phyloP scores from a whole-genome alignment of 768 basidiomycete species.

The Xerocomellus amylosporus region DNA sequence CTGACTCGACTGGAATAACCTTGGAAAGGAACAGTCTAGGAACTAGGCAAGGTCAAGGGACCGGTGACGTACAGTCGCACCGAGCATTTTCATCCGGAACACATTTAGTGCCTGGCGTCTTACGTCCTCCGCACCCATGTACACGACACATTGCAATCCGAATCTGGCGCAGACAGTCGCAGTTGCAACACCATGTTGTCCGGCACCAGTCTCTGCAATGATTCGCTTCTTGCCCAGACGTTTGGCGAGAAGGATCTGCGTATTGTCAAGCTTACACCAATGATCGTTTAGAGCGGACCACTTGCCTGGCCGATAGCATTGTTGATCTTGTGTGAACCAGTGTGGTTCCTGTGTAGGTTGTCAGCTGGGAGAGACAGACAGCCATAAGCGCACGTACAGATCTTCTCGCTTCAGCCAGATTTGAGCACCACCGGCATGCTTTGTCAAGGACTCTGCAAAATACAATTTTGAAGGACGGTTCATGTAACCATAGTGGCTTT shows the following conservation, averaged over 20 bases:
- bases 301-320: constrained; percentile 93
- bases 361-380: constrained; percentile 2
- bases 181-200: constrained; percentile 98
- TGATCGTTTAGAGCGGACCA: not conserved
- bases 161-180: constrained; percentile 98
- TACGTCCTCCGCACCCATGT: constrained; percentile 98
- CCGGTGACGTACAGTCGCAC: constrained; percentile 62
- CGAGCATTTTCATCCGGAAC: constrained; percentile 97
- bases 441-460: constrained; percentile 86
- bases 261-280: not conserved
- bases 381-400: constrained; percentile 46
- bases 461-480: constrained; percentile 92
- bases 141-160: constrained; percentile 91
- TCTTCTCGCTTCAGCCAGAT: constrained; percentile 99
- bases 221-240: constrained; percentile 95
- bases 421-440: constrained; percentile 86
- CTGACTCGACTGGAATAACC: constrained; percentile 93
- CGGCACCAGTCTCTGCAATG: constrained; percentile 98
- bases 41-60: not conserved
- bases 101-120: constrained; percentile 95
- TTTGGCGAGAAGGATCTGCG: constrained; percentile 86
- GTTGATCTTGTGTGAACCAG: constrained; percentile 99
- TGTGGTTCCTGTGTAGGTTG: constrained; percentile 72
- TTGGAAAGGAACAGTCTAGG: constrained; percentile 28
- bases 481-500: constrained; percentile 86